These are phyloP conservation scores for Saccharomyces pastorianus DNA, from an alignment of 1,139 yeast genomes.

Conservation along the genomic window DNA sequence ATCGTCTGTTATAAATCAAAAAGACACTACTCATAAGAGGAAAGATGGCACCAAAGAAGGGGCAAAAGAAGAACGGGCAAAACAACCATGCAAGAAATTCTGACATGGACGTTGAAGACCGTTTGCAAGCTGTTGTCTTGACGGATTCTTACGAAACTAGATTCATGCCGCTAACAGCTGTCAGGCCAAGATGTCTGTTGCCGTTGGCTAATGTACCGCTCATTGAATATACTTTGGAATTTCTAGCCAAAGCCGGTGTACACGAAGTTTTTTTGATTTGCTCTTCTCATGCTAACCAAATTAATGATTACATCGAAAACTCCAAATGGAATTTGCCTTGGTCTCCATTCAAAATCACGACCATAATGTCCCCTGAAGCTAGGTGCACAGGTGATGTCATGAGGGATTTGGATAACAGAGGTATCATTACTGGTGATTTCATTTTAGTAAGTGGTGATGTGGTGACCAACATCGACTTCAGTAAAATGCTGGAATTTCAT, in stretches of 20 bases:
- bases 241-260: constrained; percentile 87
- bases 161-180: constrained; percentile 84
- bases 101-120: constrained; percentile 57
- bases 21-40: background rate
- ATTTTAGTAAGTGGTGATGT: constrained; percentile 89
- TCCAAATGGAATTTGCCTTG: constrained; percentile 72
- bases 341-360: constrained; percentile 72
- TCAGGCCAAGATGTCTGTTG: constrained; percentile 77
- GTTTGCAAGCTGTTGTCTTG: constrained; percentile 86
- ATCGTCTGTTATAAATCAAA: background rate
- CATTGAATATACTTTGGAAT: constrained; percentile 89
- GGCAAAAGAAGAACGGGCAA: constrained; percentile 8
- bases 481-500: constrained; percentile 65
- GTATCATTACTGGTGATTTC: constrained; percentile 82
- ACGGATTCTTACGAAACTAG: constrained; percentile 89
- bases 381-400: constrained; percentile 94
- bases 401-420: constrained; percentile 89
- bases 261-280: constrained; percentile 86
- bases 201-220: constrained; percentile 91
- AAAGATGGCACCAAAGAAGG: constrained; percentile 21
- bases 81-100: constrained; percentile 39
- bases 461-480: constrained; percentile 79
- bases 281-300: constrained; percentile 81
- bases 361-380: constrained; percentile 83
- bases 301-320: constrained; percentile 70